These are phyloP conservation scores for Penicillium sp. DNA, from an alignment of 2,329 filamentous ascomycete genomes.

Conservation along the genomic window DNA sequence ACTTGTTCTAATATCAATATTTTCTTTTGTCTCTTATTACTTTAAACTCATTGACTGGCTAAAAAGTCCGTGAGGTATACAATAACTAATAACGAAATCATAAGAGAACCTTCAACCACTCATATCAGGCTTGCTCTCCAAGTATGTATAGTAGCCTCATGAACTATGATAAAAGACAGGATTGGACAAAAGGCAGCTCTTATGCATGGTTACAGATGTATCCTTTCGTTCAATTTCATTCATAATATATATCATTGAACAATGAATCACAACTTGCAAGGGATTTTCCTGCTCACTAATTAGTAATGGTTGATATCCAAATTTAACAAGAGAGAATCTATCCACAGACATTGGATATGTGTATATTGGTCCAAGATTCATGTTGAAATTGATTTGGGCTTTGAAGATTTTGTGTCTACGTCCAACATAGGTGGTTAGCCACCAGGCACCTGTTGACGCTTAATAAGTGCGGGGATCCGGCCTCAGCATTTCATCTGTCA, in stretches of 20 bases:
- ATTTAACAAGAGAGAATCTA: not conserved
- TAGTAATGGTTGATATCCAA: not conserved
- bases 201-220: too few relatives aligned
- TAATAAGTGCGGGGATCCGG: constrained; percentile 3
- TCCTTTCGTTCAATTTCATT: too few relatives aligned
- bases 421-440: not conserved
- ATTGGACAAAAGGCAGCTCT: too few relatives aligned
- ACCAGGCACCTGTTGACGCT: not conserved
- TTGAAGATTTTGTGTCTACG: not conserved
- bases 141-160: too few relatives aligned
- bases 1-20: not conserved
- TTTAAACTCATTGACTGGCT: not conserved
- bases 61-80: not conserved
- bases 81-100: too few relatives aligned
- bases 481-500: not conserved
- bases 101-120: not conserved
- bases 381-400: not conserved
- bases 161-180: too few relatives aligned
- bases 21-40: not conserved
- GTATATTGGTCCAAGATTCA: not conserved
- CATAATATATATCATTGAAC: too few relatives aligned
- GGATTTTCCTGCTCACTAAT: too few relatives aligned
- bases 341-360: not conserved
- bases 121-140: too few relatives aligned
- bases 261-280: too few relatives aligned